Evolutionary conservation across 164 flowering plant genomes (phyloP), one percentile per base, ranked within the genome.

Genomic region (Taxillus chinensis): DNA sequence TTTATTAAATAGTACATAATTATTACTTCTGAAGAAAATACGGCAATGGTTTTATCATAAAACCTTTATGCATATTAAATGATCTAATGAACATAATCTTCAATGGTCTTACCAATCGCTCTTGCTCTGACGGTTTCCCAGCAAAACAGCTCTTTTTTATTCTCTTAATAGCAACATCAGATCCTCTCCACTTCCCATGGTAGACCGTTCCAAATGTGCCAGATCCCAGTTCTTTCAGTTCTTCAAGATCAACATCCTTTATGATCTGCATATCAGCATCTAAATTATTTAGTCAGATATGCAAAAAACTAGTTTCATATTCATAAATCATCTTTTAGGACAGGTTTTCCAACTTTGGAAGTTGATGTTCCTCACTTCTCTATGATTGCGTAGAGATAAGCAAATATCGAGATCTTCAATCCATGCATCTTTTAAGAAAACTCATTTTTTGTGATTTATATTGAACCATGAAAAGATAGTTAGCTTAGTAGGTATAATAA

Each of bases 151-250:
- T 80, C 66, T 77, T 76, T 66, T 82, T 84, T 7, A 84, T 84
- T 68, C 86, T 75, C 73, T 84, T 84, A 39, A 84, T 84, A 43
- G 89, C 89, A 73, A 84, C 86, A 77, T 84, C 89, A 45, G 86
- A 80, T 41, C 89, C 89, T 59, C 89, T 82, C 89, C 89, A 84
- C 60, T 80, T 84, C 45, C 86, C 89, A 70, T 80, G 78, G 63
- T 78, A 84, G 9, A 84, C 89, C n/a, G 89, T 82, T 51, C 89
- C 89, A 76, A 68, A 84, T 50, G 89, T 84, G n/a, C 89, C 89
- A 10, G 89, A 82, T 60, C 89, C 89, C 39, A 84, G 61, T 69
- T 84, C 89, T 64, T 72, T 67, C 66, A 80, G 64, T 59, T 84
- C 89, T 75, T 84, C 89, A 62, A 84, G 78, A 70, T 84, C 86